A percentile compares a stretch with the other conserved stretches of the same genome.
These are phyloP conservation scores for Boechera stricta DNA, from an alignment of 345 rosid species.

Conservation along the genomic window DNA sequence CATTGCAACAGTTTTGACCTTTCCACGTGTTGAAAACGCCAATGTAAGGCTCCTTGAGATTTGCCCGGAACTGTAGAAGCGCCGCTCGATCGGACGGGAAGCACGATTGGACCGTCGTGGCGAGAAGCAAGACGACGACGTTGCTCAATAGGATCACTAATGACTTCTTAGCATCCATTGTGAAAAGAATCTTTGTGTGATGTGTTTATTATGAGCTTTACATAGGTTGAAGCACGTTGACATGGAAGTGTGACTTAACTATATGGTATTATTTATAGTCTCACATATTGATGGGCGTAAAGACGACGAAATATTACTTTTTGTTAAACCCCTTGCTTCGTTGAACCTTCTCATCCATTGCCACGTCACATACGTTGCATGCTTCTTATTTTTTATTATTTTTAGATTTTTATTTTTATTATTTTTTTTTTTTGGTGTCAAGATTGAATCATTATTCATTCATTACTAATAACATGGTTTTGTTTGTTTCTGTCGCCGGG, in stretches of 20 bases:
- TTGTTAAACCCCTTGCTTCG: neutral
- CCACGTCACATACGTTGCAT: slow-evolving; percentile 33
- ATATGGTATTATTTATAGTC: slow-evolving; percentile 28
- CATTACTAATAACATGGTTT: slow-evolving; percentile 20
- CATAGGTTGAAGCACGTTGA: slow-evolving; percentile 23
- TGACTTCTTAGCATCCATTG: slow-evolving; percentile 21
- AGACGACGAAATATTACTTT: slow-evolving; percentile 30
- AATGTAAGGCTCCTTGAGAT: slow-evolving; percentile 69
- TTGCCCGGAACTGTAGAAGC: slow-evolving; percentile 59
- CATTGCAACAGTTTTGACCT: slow-evolving; percentile 65
- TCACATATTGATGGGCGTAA: neutral
- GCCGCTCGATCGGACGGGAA: slow-evolving; percentile 62
- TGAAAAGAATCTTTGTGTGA: slow-evolving; percentile 9
- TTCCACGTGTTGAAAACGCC: slow-evolving; percentile 80
- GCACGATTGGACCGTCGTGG: slow-evolving; percentile 52
- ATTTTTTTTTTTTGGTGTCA: neutral
- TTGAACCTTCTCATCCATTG: slow-evolving; percentile 31
- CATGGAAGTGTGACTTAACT: slow-evolving; percentile 33
- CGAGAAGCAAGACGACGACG: slow-evolving; percentile 32
- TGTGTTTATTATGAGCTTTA: slow-evolving; percentile 35
- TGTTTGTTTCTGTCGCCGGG: slow-evolving; percentile 9
- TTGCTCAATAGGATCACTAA: neutral
- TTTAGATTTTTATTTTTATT: neutral
- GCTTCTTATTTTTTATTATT: neutral
- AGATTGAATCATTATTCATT: neutral